Base-by-base conservation (phyloP, 768 basidiomycete genomes). In the Tricholoma sp. region DNA sequence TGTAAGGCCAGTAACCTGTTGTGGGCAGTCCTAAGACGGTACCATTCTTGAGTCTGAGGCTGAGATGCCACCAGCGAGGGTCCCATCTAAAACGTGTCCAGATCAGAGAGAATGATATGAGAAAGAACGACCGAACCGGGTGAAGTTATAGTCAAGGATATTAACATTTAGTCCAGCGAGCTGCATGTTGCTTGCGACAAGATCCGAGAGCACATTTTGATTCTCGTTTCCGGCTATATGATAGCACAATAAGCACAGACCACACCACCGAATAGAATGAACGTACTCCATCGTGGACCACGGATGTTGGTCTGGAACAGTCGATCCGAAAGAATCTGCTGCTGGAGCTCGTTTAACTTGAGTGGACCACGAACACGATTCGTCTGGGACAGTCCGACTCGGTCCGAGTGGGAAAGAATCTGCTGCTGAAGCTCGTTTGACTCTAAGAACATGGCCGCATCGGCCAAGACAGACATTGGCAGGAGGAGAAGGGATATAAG, bases 1-100 rank as follows among this genome's bases (percentile, higher is more conserved):
- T 66, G 55, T 69, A 69, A 2, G 69, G 69, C 69, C 69, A 70
- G 52, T 65, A 70, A 3, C 69, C 69, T 2, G 69, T 70, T 13
- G 68, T 70, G 2, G 69, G 69, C 10, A 70, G 57, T 13, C 64
- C 67, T 10, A 68, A 13, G 8, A 58, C 52, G n/a, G 68, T 70
- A 20, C 69, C 69, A 45, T 70, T 62, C 20, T 50, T 68, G 24
- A 70, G 64, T 20, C 63, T 60, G n/a, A 70, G 63, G 42, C 57
- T 61, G 32, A 70, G 62, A 12, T 67, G 69, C 69, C 69, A 70
- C 69, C 69, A 70, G 32, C 68, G 65, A 32, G 69, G 64, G 47
- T 70, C 69, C 69, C 68, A 70, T 59, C 69, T 70, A 37, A 24
- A 9, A 57, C 1, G 41, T 29, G 13, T 10, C 18, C 10, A 18